Conservation (phyloP, 2,329 filamentous ascomycete species). For the Exophiala oligosperma region DNA sequence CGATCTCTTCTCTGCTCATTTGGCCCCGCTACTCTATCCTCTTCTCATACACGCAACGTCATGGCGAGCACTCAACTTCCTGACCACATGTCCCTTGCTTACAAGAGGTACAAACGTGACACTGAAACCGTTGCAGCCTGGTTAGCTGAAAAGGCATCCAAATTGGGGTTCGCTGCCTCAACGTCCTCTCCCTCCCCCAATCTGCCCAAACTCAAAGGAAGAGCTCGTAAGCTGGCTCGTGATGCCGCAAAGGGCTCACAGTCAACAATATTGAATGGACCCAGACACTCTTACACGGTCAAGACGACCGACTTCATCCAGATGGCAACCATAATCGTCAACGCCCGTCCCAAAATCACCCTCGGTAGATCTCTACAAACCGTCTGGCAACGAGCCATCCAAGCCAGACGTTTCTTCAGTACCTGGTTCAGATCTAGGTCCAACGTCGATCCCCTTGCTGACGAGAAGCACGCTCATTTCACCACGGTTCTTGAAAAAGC, state of each 20-base stretch:
- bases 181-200: neutral
- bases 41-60: neutral
- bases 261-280: neutral
- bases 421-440: slow-evolving; percentile 1
- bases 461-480: slow-evolving; percentile 5
- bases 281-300: neutral
- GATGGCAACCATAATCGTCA: slow-evolving; percentile 4
- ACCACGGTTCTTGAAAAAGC: neutral
- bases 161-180: neutral
- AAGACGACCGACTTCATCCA: slow-evolving; percentile 4
- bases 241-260: neutral
- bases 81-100: slow-evolving; percentile 1
- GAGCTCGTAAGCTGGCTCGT: neutral
- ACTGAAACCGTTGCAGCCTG: slow-evolving; percentile 6
- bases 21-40: neutral
- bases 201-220: neutral
- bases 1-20: neutral
- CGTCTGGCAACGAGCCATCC: slow-evolving; percentile 1
- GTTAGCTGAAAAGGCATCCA: neutral
- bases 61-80: slow-evolving; percentile 3
- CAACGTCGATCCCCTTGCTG: neutral
- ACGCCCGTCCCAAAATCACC: neutral
- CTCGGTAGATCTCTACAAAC: neutral
- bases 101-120: slow-evolving; percentile 8
- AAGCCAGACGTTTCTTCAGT: neutral